Evolutionary conservation across 2,329 filamentous ascomycete species (phyloP).

Genomic region (Aureobasidium uvarum): DNA sequence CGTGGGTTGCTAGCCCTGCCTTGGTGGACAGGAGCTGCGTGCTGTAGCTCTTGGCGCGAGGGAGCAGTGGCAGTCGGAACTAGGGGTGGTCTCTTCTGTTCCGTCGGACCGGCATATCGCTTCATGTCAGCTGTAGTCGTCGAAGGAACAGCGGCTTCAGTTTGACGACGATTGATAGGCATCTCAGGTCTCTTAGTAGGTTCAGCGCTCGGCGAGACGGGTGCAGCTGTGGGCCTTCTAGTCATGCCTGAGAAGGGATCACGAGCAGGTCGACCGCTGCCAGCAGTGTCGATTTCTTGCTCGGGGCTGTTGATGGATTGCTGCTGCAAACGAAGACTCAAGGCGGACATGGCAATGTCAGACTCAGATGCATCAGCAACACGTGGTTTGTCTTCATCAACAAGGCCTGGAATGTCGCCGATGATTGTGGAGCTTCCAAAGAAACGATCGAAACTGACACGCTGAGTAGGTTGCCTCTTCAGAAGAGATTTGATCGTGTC

Average conservation of each 20-base stretch:
- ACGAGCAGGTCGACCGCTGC: conserved; percentile 23
- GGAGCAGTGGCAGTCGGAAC: conserved; percentile 28
- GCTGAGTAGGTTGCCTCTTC: conserved; percentile 80
- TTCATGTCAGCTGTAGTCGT: neutral
- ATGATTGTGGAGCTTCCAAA: conserved; percentile 73
- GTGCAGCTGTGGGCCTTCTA: neutral
- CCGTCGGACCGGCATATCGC: neutral
- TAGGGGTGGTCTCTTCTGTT: conserved; percentile 23
- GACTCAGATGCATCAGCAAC: conserved; percentile 31
- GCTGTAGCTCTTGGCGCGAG: conserved; percentile 20
- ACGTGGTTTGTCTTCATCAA: conserved; percentile 58
- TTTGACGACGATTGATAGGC: conserved; percentile 7
- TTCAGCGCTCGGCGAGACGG: neutral
- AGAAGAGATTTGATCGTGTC: conserved; percentile 74
- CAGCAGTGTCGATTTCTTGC: conserved; percentile 15
- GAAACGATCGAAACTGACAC: conserved; percentile 82
- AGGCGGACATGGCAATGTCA: conserved; percentile 34
- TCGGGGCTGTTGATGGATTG: conserved; percentile 35
- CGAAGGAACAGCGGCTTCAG: neutral
- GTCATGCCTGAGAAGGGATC: neutral
- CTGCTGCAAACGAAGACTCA: conserved; percentile 37
- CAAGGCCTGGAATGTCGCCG: conserved; percentile 73
- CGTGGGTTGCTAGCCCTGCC: conserved; percentile 18
- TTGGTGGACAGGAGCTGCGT: conserved; percentile 10
- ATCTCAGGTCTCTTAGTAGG: conserved; percentile 1